Evolutionary conservation across 2,329 filamentous ascomycete species (phyloP).

Genomic region (Microdochium nivale): DNA sequence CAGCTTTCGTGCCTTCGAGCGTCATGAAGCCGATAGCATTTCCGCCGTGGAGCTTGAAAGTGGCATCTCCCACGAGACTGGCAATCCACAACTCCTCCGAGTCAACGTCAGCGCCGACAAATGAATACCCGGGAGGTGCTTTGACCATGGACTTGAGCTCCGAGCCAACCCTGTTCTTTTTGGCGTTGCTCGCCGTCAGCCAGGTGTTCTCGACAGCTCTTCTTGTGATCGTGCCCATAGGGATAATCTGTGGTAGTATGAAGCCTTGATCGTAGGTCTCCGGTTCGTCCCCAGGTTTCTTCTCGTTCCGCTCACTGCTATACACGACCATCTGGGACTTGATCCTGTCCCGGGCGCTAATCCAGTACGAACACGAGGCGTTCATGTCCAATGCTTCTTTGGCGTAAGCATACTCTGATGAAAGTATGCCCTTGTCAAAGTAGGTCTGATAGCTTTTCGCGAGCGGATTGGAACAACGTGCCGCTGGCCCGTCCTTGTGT

Average conservation of each 20-base stretch:
- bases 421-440: constrained; percentile 82
- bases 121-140: constrained; percentile 81
- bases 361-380: constrained; percentile 98
- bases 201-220: constrained; percentile 96
- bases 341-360: constrained; percentile 87
- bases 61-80: constrained; percentile 85
- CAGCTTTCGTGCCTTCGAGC: constrained; percentile 87
- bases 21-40: constrained; percentile 99
- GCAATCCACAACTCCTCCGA: constrained; percentile 98
- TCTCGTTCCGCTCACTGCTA: constrained; percentile 45
- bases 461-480: constrained; percentile 78
- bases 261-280: constrained; percentile 48
- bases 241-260: constrained; percentile 91
- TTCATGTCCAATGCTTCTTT: constrained; percentile 98
- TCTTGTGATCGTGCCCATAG: constrained; percentile 95
- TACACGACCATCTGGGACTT: constrained; percentile 94
- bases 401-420: constrained; percentile 81
- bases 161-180: constrained; percentile 89
- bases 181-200: constrained; percentile 96
- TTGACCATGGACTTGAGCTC: constrained; percentile 96
- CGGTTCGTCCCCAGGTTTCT: constrained; percentile 9
- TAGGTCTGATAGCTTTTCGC: constrained; percentile 86
- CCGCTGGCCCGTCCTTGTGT: constrained; percentile 85
- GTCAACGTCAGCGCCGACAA: constrained; percentile 95
- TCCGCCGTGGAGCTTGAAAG: constrained; percentile 89